Evolutionary conservation across 495 filamentous ascomycete genomes (phyloP), one percentile per base, ranked within the genome.

Genomic region (Xylaria nigripes): DNA sequence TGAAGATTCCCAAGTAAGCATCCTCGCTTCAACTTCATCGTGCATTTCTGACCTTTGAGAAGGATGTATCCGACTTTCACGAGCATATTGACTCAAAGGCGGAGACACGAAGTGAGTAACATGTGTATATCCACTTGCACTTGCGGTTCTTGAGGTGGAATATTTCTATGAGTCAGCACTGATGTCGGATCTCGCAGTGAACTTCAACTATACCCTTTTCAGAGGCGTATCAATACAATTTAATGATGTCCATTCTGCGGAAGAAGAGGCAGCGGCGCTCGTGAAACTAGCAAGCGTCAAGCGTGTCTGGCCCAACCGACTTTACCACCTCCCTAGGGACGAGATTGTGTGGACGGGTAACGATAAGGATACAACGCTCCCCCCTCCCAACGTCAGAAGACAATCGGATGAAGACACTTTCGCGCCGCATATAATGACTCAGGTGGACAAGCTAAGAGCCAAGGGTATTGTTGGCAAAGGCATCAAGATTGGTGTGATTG

Each of bases 161-260:
- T 15, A 1, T 4, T 12, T 22, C 4, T 29, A 7, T 38, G 32
- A 48, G 22, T 16, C n/a, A 21, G 30, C 27, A 9, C 38, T 49
- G 22, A 41, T 46, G 25, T 24, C 36, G 7, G 40, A 45, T 34
- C 16, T 27, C n/a, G 6, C 12, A 55, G 53, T 64, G 64, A 71
- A 70, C 44, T 61, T 77, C 21, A 63, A 70, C 54, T 76, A 68
- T 55, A 66, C 70, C 62, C 61, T 77, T 44, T 77, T 77, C 67
- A 75, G 68, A 54, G 75, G 75, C 47, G 72, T 66, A 1, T 75
- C 75, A 0, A 72, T 77, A 59, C 68, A 75, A 59, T 73, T 77
- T 62, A 55, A 70, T 42, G 69, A 76, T 57, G 51, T 61, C 27
- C 55, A 65, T 47, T 69, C 68, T 19, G 68, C 73, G 47, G 71